phyloP scores from a whole-genome alignment of 139 green algal genomes.

The Micractinium conductrix region DNA sequence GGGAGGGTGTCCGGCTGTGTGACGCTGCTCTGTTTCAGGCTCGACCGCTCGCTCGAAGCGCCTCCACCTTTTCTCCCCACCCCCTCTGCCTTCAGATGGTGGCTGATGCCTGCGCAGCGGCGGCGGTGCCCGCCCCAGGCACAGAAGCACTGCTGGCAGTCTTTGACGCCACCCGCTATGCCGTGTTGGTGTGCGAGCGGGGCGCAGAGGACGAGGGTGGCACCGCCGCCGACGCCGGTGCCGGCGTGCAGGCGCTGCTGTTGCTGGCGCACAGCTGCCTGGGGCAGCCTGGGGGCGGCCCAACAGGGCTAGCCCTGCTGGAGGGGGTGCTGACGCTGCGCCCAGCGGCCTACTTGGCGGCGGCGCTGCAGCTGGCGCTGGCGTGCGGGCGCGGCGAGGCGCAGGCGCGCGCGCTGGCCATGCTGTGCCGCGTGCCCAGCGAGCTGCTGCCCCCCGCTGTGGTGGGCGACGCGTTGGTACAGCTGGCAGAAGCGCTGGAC shows the following conservation, averaged over 20 bases:
- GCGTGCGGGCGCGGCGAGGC: background rate
- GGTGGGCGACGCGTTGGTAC: constrained; percentile 22
- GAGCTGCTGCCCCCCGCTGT: constrained; percentile 30
- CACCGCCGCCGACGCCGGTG: background rate
- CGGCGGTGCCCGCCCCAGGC: background rate
- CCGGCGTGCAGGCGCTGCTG: constrained; percentile 39
- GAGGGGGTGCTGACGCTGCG: constrained; percentile 42
- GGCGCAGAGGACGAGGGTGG: background rate
- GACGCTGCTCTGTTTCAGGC: background rate
- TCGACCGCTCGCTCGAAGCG: background rate
- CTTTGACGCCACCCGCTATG: constrained; percentile 43
- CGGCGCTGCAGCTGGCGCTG: constrained; percentile 45
- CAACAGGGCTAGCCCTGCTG: constrained; percentile 28
- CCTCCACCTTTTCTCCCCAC: background rate
- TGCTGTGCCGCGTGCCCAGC: constrained; percentile 37
- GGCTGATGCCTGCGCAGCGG: constrained; percentile 27
- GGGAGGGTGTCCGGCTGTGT: no score
- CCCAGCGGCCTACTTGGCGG: constrained; percentile 35
- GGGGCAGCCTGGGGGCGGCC: constrained; percentile 27
- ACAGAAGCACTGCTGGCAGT: constrained; percentile 15
- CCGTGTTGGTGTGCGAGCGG: constrained; percentile 31
- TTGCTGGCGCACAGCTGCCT: constrained; percentile 17
- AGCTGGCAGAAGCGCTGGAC: constrained; percentile 31
- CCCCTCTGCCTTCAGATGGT: constrained; percentile 15
- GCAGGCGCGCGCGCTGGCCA: constrained; percentile 20